Conservation (phyloP, 257 asterid genomes). For the Primulina huaijiensis region DNA sequence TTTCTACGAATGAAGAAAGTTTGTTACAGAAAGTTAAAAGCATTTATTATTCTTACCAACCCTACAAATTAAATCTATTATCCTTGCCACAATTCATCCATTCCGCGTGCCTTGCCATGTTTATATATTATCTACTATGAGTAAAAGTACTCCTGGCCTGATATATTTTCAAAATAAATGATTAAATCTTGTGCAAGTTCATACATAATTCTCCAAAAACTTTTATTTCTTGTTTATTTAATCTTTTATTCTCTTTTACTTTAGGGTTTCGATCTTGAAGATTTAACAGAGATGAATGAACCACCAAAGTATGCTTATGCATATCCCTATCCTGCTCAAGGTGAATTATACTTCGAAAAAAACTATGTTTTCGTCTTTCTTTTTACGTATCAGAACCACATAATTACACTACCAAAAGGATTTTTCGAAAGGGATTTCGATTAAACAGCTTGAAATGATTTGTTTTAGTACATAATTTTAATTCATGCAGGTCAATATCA, state of each 20-base stretch:
- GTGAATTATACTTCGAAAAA: background rate
- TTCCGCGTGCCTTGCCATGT: too few species aligned
- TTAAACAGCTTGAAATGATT: background rate
- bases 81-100: too few species aligned
- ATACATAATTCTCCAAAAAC: background rate
- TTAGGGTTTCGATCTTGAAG: background rate
- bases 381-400: background rate
- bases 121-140: too few species aligned
- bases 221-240: too few species aligned
- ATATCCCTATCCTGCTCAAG: background rate
- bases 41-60: too few species aligned
- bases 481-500: conserved; percentile 54
- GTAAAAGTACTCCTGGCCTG: too few species aligned
- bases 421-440: background rate
- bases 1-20: too few species aligned
- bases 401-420: background rate
- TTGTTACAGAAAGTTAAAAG: too few species aligned
- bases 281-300: background rate
- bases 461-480: too few species aligned
- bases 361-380: background rate
- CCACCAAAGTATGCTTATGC: background rate
- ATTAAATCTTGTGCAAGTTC: too few species aligned
- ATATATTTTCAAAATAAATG: too few species aligned
- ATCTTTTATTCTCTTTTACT: background rate
- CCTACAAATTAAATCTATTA: too few species aligned